phyloP scores from a whole-genome alignment of 2,329 filamentous ascomycete species.

The Dactylellina leptospora region DNA sequence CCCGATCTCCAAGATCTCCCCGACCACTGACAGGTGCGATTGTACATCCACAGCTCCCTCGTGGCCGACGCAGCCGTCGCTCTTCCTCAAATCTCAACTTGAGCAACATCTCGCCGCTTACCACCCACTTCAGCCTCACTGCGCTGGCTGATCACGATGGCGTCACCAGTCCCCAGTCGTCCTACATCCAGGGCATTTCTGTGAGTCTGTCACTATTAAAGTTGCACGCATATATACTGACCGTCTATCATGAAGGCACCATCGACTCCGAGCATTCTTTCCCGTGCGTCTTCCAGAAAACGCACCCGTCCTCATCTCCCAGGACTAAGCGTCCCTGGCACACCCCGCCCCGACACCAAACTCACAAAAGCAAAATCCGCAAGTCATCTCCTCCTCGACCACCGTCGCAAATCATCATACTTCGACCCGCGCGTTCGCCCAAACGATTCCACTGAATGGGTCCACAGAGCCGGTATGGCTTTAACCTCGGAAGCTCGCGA shows the following conservation, averaged over 20 bases:
- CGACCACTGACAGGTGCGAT: no score
- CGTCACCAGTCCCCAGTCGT: slow-evolving; percentile 60
- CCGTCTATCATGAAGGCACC: slow-evolving; percentile 65
- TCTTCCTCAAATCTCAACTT: slow-evolving; percentile 70
- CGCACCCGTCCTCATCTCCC: slow-evolving; percentile 63
- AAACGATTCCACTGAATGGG: slow-evolving; percentile 70
- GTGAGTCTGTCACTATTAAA: slow-evolving; percentile 22
- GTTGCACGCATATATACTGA: not conserved
- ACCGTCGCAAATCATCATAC: slow-evolving; percentile 35
- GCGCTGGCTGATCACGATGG: slow-evolving; percentile 63
- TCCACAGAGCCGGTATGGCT: slow-evolving; percentile 70
- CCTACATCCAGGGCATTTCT: slow-evolving; percentile 53
- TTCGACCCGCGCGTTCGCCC: slow-evolving; percentile 55
- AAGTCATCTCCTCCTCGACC: slow-evolving; percentile 64
- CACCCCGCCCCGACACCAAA: slow-evolving; percentile 53
- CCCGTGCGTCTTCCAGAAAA: slow-evolving; percentile 67
- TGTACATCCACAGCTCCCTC: slow-evolving; percentile 18
- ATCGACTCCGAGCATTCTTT: slow-evolving; percentile 71
- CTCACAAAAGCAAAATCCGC: slow-evolving; percentile 72
- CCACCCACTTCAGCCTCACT: slow-evolving; percentile 69
- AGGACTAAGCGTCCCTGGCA: slow-evolving; percentile 58
- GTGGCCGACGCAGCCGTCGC: slow-evolving; percentile 56
- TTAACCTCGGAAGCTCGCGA: slow-evolving; percentile 72
- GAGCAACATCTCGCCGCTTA: slow-evolving; percentile 72
- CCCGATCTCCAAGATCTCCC: slow-evolving; percentile 15